A percentile compares a stretch with the other conserved stretches of the same genome.
Evolutionary conservation across 2,329 filamentous ascomycete genomes (phyloP).

Genomic region (Plectosphaerella plurivora): DNA sequence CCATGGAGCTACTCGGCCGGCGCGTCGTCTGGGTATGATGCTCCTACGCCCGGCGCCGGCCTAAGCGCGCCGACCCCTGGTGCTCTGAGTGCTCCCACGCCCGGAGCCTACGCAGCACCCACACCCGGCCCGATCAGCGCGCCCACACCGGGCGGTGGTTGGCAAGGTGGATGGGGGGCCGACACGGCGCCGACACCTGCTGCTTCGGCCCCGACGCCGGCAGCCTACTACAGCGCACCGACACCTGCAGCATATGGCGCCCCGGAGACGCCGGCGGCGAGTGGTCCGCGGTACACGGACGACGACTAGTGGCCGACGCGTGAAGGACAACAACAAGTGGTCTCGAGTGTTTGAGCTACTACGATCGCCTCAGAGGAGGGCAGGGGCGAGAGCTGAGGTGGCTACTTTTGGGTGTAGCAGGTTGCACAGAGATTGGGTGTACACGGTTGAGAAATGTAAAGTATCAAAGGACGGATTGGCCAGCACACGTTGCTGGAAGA

Average conservation of each 20-base stretch:
- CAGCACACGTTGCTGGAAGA: too few species aligned
- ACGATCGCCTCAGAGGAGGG: too few species aligned
- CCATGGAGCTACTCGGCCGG: conserved; percentile 57
- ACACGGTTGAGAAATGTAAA: too few species aligned
- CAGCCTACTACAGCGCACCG: conserved; percentile 58
- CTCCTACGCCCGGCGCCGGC: conserved; percentile 59
- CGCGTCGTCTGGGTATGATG: conserved; percentile 56
- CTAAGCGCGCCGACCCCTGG: conserved; percentile 58
- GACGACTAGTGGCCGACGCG: conserved; percentile 31
- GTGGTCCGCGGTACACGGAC: conserved; percentile 49
- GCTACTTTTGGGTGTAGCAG: too few species aligned
- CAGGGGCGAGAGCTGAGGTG: too few species aligned
- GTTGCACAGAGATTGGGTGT: too few species aligned
- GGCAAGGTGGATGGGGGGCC: conserved; percentile 50
- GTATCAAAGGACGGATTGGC: too few species aligned
- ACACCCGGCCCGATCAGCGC: conserved; percentile 58
- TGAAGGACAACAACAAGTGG: too few species aligned
- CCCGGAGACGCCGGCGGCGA: conserved; percentile 58
- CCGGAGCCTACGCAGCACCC: conserved; percentile 62
- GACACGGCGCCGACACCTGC: conserved; percentile 65
- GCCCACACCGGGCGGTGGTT: conserved; percentile 64
- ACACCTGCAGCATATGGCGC: conserved; percentile 60
- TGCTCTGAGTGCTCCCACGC: conserved; percentile 65
- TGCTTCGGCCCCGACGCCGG: conserved; percentile 64
- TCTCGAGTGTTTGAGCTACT: too few species aligned